Conservation (phyloP, 75 land plant genomes). For the Selaginella moellendorffii region DNA sequence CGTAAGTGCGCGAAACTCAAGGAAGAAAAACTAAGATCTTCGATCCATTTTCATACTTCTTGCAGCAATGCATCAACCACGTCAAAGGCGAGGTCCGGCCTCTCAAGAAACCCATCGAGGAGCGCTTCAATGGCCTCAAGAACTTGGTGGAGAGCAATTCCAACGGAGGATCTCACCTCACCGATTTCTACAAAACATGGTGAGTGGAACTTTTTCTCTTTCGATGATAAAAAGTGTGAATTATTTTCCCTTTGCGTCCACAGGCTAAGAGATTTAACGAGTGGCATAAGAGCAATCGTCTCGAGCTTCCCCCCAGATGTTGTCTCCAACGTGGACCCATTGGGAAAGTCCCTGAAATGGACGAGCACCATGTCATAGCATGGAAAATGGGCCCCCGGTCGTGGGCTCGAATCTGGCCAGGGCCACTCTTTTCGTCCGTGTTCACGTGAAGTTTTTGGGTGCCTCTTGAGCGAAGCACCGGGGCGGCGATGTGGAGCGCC, state of each 20-base stretch:
- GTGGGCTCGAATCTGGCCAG: too few relatives aligned
- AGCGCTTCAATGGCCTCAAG: constrained; percentile 4
- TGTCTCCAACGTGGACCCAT: not conserved
- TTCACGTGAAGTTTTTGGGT: too few relatives aligned
- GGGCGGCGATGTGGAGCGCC: too few relatives aligned
- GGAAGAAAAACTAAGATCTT: not conserved
- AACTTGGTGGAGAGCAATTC: not conserved
- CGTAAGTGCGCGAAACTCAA: not conserved
- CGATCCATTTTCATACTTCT: too few relatives aligned
- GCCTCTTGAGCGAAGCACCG: too few relatives aligned
- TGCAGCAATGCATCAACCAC: constrained; percentile 9
- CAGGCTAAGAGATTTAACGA: constrained; percentile 8
- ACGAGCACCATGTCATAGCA: too few relatives aligned
- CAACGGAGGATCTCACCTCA: not conserved
- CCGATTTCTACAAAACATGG: constrained; percentile 2
- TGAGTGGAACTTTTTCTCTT: not conserved
- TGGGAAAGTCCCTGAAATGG: not conserved
- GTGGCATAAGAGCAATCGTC: not conserved
- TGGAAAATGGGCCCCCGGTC: too few relatives aligned
- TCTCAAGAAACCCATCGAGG: constrained; percentile 1
- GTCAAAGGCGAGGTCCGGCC: not conserved
- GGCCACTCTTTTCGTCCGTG: too few relatives aligned
- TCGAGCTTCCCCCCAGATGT: not conserved
- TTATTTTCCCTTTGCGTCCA: not conserved
- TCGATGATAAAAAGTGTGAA: not conserved